These are phyloP conservation scores for Picea abies DNA, from an alignment of 83 land plant genomes.

Conservation along the genomic window DNA sequence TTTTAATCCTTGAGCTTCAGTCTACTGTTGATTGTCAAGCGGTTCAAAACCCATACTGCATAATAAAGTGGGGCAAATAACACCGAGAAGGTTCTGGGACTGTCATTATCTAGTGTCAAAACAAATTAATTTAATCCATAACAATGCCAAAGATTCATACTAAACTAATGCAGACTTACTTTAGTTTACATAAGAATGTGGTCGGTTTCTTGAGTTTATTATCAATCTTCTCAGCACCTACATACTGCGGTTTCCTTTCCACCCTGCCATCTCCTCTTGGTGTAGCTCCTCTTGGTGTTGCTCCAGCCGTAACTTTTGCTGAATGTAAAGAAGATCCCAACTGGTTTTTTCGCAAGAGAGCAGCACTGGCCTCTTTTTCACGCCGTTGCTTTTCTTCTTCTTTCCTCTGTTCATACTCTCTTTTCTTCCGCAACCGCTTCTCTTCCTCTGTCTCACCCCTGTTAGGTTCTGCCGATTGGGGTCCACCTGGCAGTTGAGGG, in stretches of 20 bases:
- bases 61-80: not conserved
- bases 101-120: no score
- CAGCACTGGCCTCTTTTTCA: slow-evolving; percentile 45
- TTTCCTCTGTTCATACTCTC: slow-evolving; percentile 57
- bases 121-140: not conserved
- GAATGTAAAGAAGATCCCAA: slow-evolving; percentile 12
- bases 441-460: slow-evolving; percentile 74
- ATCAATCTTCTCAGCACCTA: slow-evolving; percentile 55
- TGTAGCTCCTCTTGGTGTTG: slow-evolving; percentile 14
- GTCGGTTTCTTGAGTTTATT: slow-evolving; percentile 76
- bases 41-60: not conserved
- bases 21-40: not conserved
- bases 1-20: no score
- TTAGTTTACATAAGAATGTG: slow-evolving; percentile 74
- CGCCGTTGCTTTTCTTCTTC: slow-evolving; percentile 52
- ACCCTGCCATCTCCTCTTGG: slow-evolving; percentile 36
- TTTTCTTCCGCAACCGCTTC: slow-evolving; percentile 58
- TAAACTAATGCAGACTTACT: slow-evolving; percentile 36
- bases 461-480: slow-evolving; percentile 23
- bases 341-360: slow-evolving; percentile 41
- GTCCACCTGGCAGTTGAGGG: slow-evolving; percentile 8
- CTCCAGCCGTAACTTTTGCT: not conserved
- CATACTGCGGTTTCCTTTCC: slow-evolving; percentile 44
- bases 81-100: not conserved
- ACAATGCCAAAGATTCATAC: not conserved